Base-by-base conservation (phyloP, 768 basidiomycete species). In the Pulveroboletus sp. region DNA sequence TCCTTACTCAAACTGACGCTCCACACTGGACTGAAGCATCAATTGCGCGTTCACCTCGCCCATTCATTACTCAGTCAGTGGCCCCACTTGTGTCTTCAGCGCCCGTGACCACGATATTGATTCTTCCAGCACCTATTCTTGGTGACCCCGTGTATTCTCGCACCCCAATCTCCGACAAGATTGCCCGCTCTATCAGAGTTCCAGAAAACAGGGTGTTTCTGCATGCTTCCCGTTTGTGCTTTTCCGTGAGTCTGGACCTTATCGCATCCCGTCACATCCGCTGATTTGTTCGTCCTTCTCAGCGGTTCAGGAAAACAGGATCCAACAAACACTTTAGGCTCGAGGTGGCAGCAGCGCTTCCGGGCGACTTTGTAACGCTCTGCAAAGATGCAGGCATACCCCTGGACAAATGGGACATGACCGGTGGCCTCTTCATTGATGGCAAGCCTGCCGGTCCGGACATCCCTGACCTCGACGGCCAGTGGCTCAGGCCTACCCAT, bases 1-100 rank as follows among this genome's bases (percentile, higher is more conserved):
- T 78, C 82, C 2, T 71, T 88, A 43, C 63, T 87, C 34, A 73
- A 72, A 32, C 70, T 87, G 14, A 72, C 69, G 11, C 72, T 84
- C 17, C 65, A 77, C 43, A 86, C 85, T 14, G 85, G 84, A 4
- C 63, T 78, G 47, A 86, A 86, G 62, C 85, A 87, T 49, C 85
- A 87, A 57, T 75, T 87, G 27, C 77, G 85, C n/a, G 70, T 85
- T 13, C 85, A 87, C 51, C 61, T 82, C 27, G 76, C 84, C 2
- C 70, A 76, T 41, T 68, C 68, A 47, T 61, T 85, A 45, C 70
- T 73, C 43, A 67, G 83, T 80, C 49, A 12, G 70, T 57, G 14
- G 32, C 32, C 36, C 45, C 17, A 24, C 17, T 34, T n/a, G 41
- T 43, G 31, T 31, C 13, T 49, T 41, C 19, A 8, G 31, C 23